Conservation (phyloP, 495 filamentous ascomycete genomes). For the Lepidopterella palustris region DNA sequence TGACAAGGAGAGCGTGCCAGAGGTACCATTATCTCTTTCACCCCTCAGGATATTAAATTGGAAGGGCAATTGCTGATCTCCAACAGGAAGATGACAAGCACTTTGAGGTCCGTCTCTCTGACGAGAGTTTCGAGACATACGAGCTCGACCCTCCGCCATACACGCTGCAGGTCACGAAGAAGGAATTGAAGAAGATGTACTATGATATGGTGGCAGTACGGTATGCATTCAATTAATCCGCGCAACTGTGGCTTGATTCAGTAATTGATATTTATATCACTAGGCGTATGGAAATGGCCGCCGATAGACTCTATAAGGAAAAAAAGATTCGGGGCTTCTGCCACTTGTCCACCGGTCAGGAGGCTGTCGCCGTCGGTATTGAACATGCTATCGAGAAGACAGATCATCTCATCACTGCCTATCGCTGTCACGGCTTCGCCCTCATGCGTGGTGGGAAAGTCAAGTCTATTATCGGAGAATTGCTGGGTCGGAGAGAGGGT, state of each 20-base stretch:
- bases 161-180: conserved; percentile 88
- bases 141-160: conserved; percentile 93
- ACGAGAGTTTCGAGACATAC: conserved; percentile 99
- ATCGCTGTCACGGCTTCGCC: conserved; percentile 97
- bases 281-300: conserved; percentile 99
- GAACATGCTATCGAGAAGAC: conserved; percentile 87
- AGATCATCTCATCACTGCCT: conserved; percentile 94
- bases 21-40: conserved; percentile 40
- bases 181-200: conserved; percentile 98
- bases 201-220: conserved; percentile 89
- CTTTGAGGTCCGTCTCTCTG: conserved; percentile 85
- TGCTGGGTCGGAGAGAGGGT: conserved; percentile 88
- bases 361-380: conserved; percentile 94
- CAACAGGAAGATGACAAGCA: conserved; percentile 83
- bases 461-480: conserved; percentile 91
- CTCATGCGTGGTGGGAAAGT: conserved; percentile 91
- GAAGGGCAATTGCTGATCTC: conserved; percentile 6
- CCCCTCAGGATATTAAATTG: not conserved
- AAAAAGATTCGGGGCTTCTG: conserved; percentile 99
- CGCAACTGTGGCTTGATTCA: not conserved
- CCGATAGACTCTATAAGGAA: conserved; percentile 96
- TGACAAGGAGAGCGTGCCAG: conserved; percentile 72
- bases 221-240: conserved; percentile 45
- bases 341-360: conserved; percentile 94
- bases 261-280: conserved; percentile 7